These are phyloP conservation scores for Rubus idaeus DNA, from an alignment of 306 rosid genomes.

Conservation along the genomic window DNA sequence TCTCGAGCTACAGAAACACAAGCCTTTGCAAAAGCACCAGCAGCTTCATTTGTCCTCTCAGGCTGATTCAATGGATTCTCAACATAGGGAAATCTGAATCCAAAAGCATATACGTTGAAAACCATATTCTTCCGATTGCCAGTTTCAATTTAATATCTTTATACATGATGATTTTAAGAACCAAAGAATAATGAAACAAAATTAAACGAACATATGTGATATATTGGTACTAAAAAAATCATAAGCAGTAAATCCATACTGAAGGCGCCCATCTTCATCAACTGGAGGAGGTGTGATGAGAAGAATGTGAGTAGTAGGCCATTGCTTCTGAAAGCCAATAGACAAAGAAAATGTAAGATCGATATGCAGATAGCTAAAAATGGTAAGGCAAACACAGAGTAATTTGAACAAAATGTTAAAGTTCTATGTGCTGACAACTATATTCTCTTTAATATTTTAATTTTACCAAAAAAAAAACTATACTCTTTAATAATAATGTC, in stretches of 20 bases:
- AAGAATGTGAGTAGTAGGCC: conserved; percentile 63
- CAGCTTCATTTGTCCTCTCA: conserved; percentile 86
- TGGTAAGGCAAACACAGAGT: background rate
- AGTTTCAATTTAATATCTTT: background rate
- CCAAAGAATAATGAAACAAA: background rate
- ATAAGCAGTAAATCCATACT: conserved; percentile 35
- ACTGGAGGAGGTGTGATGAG: conserved; percentile 90
- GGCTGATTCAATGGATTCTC: conserved; percentile 61
- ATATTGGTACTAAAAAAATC: conserved; percentile 10
- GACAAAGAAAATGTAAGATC: conserved; percentile 9
- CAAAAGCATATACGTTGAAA: background rate
- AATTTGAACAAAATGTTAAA: background rate
- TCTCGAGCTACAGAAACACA: conserved; percentile 64
- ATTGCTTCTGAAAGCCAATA: conserved; percentile 51
- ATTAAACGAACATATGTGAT: background rate
- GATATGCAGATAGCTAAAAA: conserved; percentile 14
- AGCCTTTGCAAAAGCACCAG: conserved; percentile 71
- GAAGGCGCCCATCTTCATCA: conserved; percentile 69
- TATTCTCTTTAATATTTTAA: too few relatives aligned
- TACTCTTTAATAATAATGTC: too few relatives aligned
- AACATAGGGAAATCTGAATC: conserved; percentile 52
- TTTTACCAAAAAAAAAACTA: too few relatives aligned
- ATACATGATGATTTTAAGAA: background rate
- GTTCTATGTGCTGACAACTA: background rate
- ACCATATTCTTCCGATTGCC: background rate